A percentile compares a stretch with the other conserved stretches of the same genome.
phyloP scores from a whole-genome alignment of 2,329 filamentous ascomycete genomes.

The Ophiocordyceps camponoti-saundersi region DNA sequence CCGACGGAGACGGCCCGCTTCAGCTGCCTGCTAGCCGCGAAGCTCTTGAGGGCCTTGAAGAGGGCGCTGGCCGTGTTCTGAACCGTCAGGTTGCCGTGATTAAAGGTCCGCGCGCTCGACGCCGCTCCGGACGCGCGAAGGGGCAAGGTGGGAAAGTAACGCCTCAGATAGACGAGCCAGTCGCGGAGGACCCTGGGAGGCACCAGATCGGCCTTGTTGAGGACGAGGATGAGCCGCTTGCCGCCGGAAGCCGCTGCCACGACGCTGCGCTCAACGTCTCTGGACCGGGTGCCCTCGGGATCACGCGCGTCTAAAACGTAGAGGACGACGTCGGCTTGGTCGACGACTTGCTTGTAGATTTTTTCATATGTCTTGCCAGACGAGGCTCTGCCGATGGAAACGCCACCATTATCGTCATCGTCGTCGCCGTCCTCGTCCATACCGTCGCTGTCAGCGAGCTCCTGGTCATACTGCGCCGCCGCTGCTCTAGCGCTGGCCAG shows the following conservation, averaged over 20 bases:
- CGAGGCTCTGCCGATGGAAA: constrained; percentile 34
- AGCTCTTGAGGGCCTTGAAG: constrained; percentile 81
- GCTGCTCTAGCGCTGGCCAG: constrained; percentile 68
- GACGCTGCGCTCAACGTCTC: constrained; percentile 77
- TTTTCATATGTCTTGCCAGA: constrained; percentile 88
- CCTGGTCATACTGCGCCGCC: constrained; percentile 56
- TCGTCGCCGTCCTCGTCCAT: constrained; percentile 30
- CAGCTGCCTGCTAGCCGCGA: constrained; percentile 64
- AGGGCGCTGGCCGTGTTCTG: constrained; percentile 73
- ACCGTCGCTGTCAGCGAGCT: constrained; percentile 41
- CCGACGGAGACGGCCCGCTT: constrained; percentile 84
- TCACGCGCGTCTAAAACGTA: constrained; percentile 90
- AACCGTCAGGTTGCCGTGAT: constrained; percentile 77
- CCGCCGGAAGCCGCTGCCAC: constrained; percentile 73
- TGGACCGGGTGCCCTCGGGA: constrained; percentile 77
- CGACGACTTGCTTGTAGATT: constrained; percentile 85
- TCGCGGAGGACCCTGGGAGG: constrained; percentile 65
- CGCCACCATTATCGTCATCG: constrained; percentile 33
- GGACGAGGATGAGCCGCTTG: constrained; percentile 76
- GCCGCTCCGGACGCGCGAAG: constrained; percentile 71
- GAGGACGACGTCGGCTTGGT: constrained; percentile 75
- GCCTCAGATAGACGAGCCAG: constrained; percentile 71
- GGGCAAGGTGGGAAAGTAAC: constrained; percentile 82
- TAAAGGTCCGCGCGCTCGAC: constrained; percentile 76
- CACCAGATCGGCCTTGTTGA: constrained; percentile 93